Conservation (phyloP, 257 asterid species). For the Lantana camara region DNA sequence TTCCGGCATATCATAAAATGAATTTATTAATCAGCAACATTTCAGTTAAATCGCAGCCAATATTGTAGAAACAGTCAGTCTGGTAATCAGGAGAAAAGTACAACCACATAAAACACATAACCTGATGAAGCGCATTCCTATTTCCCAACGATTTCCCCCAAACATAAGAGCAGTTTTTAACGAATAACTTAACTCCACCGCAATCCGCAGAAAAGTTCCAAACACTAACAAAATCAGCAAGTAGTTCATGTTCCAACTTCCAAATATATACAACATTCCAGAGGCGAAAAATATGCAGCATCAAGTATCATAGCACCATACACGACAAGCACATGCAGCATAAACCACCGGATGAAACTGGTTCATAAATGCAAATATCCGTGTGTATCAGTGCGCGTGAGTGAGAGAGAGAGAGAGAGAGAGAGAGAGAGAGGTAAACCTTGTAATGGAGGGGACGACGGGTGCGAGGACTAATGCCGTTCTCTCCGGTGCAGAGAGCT, state of each 20-base stretch:
- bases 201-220: not conserved
- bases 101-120: slow-evolving; percentile 4
- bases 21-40: not conserved
- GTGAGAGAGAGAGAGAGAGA: slow-evolving; percentile 7
- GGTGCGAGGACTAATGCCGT: slow-evolving; percentile 62
- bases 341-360: not conserved
- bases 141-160: slow-evolving; percentile 13
- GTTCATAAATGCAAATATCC: not conserved
- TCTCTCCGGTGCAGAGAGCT: slow-evolving; percentile 90
- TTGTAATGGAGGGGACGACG: slow-evolving; percentile 75
- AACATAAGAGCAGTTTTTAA: not conserved
- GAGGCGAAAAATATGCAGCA: not conserved
- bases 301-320: slow-evolving; percentile 2
- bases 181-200: not conserved
- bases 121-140: not conserved
- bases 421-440: slow-evolving; percentile 33
- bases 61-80: slow-evolving; percentile 4
- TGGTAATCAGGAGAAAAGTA: slow-evolving; percentile 10
- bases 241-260: not conserved
- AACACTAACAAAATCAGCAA: slow-evolving; percentile 6
- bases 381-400: not conserved
- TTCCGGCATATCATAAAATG: not conserved
- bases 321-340: not conserved
- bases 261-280: slow-evolving; percentile 1
- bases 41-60: not conserved